phyloP scores from a whole-genome alignment of 768 basidiomycete species.

The Pisolithus marmoratus region DNA sequence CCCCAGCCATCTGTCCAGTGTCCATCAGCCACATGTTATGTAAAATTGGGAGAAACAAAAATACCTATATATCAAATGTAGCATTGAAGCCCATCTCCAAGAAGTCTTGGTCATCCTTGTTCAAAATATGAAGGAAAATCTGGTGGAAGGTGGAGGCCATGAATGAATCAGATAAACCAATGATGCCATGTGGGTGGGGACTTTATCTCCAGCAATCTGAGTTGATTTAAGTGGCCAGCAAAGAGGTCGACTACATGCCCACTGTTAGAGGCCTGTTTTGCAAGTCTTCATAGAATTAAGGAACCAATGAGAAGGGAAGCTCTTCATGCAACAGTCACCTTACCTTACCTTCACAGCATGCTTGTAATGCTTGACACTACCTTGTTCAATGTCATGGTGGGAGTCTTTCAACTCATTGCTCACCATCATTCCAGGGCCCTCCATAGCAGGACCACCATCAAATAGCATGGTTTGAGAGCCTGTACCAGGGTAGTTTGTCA shows the following conservation, averaged over 20 bases:
- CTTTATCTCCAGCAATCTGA: constrained; percentile 97
- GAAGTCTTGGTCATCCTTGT: too few species aligned
- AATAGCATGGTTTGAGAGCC: constrained; percentile 96
- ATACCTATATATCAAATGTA: constrained; percentile 93
- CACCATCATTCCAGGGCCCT: constrained; percentile 98
- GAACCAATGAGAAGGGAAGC: constrained; percentile 3
- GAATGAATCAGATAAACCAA: too few species aligned
- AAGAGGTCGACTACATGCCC: constrained; percentile 95
- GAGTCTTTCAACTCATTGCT: constrained; percentile 94
- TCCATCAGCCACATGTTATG: constrained; percentile 1
- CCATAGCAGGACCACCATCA: constrained; percentile 90
- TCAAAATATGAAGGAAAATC: too few species aligned
- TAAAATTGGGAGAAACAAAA: constrained; percentile 4
- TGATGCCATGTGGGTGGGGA: constrained; percentile 97
- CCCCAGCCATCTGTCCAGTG: constrained; percentile 83
- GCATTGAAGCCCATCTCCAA: too few species aligned
- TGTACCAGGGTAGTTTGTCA: constrained; percentile 83
- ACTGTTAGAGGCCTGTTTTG: constrained; percentile 90
- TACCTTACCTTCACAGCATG: constrained; percentile 93
- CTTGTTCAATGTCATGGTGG: constrained; percentile 98
- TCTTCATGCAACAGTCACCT: constrained; percentile 6
- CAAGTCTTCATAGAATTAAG: constrained; percentile 91
- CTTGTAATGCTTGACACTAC: constrained; percentile 95
- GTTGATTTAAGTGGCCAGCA: constrained; percentile 96
- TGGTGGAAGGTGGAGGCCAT: too few species aligned